Evolutionary conservation across 2,329 filamentous ascomycete species (phyloP).

Genomic region (Neofusicoccum ribis): DNA sequence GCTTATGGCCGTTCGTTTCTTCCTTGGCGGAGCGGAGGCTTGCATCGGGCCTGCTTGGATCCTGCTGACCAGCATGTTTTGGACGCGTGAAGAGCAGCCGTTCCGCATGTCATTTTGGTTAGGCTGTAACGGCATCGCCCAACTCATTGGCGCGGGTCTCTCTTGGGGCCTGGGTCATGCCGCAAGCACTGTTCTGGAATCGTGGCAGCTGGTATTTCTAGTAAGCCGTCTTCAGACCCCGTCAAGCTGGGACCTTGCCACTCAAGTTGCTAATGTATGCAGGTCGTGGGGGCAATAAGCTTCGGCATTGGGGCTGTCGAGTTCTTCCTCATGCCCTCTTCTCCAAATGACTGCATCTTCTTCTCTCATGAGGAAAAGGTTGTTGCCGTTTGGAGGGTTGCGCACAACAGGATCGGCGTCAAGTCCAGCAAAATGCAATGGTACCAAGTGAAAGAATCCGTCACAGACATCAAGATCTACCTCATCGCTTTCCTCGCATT

Average conservation of each 20-base stretch:
- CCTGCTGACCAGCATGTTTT: conserved; percentile 55
- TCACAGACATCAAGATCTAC: conserved; percentile 42
- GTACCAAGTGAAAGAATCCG: conserved; percentile 41
- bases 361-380: conserved; percentile 39
- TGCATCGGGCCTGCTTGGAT: conserved; percentile 53
- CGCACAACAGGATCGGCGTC: conserved; percentile 41
- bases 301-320: background rate
- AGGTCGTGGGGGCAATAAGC: background rate
- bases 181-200: conserved; percentile 26
- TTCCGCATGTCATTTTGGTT: conserved; percentile 49
- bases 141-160: conserved; percentile 37
- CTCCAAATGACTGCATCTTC: conserved; percentile 36
- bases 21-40: conserved; percentile 43
- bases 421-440: conserved; percentile 40
- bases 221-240: conserved; percentile 18
- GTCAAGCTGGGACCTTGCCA: background rate
- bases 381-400: conserved; percentile 41
- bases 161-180: conserved; percentile 32
- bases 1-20: conserved; percentile 33
- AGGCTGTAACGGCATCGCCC: conserved; percentile 53
- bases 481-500: conserved; percentile 44
- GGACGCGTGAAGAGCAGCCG: conserved; percentile 48
- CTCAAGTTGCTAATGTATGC: background rate
- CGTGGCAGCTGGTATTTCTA: conserved; percentile 40
- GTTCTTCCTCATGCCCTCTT: conserved; percentile 39